Evolutionary conservation across 352 stramenopile species (phyloP), one percentile per base, ranked within the genome.

Genomic region (Globisporangium carolinianum): DNA sequence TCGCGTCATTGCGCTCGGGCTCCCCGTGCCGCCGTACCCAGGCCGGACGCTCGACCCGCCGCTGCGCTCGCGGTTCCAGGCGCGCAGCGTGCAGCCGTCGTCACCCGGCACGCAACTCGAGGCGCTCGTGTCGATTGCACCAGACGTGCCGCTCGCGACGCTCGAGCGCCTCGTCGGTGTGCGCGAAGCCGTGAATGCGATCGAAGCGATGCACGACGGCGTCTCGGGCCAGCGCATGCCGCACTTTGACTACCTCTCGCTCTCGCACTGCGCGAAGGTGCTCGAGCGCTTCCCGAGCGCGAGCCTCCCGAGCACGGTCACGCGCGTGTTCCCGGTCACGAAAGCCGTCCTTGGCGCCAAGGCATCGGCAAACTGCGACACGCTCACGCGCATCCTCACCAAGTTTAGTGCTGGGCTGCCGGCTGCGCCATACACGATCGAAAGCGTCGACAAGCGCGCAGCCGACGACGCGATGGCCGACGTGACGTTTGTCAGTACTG

Each of bases 1-100:
- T 71, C 83, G 94, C 24, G 94, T 98, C 24, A 89, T 98, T 41
- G 95, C 91, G 0, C 68, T 98, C 10, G 90, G 82, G 46, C 62
- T 98, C 3, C 86, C 89, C 1, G 76, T 89, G 51, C 89, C 89
- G 41, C 87, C 87, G 14, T 97, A 95, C 57, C 77, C 84, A 11
- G 87, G 87, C 1, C 81, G 83, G 6, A 87, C 87, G 10, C 72
- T 96, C 15, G 88, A 97, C 51, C 88, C 88, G 32, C 88, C 88
- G 6, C 68, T 97, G 10, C 83, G 88, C 1, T 96, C 84, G 4
- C 80, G 88, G 12, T 96, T 96, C 75, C 73, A 94, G 52, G 87
- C 86, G 5, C 70, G 86, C 9, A 83, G 86, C 47, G 66, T 96
- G 1, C 64, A 75, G 43, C 72, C 82, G 4, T 75, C 72, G 7